Conservation (phyloP, 139 green algal species). For the Eudorina sp. region DNA sequence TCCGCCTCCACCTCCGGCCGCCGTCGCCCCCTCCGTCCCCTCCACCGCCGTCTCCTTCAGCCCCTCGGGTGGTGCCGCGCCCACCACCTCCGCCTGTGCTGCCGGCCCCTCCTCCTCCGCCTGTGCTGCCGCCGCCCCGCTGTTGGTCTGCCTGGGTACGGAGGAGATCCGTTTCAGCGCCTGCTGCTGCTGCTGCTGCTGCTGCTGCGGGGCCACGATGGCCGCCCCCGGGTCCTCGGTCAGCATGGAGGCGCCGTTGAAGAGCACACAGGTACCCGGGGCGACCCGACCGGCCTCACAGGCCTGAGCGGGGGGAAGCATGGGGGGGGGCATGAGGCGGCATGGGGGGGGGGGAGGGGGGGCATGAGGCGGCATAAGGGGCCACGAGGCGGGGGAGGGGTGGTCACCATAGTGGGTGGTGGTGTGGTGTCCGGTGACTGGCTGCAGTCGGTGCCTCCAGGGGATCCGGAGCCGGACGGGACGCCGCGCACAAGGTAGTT, state of each 20-base stretch:
- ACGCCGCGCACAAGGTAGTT: too few relatives aligned
- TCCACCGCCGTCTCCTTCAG: neutral
- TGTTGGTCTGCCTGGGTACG: too few relatives aligned
- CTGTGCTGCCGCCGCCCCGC: neutral
- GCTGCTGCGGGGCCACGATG: neutral
- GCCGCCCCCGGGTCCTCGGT: conserved; percentile 53
- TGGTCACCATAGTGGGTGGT: too few relatives aligned
- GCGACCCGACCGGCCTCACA: conserved; percentile 59
- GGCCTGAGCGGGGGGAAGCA: conserved; percentile 24
- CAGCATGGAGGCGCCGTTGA: conserved; percentile 77
- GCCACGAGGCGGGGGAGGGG: too few relatives aligned
- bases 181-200: too few relatives aligned
- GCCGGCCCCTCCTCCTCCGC: neutral
- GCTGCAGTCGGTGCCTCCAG: too few relatives aligned
- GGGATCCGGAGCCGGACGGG: too few relatives aligned
- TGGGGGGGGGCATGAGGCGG: neutral
- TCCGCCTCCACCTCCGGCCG: neutral
- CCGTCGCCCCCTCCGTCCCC: neutral
- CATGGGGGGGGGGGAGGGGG: neutral
- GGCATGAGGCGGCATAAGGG: neutral
- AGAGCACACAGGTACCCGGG: conserved; percentile 64
- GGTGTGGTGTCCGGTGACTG: too few relatives aligned
- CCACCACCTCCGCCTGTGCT: neutral
- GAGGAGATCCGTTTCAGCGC: too few relatives aligned
- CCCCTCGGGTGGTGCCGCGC: too few relatives aligned